These are phyloP conservation scores for Podospora sp. DNA, from an alignment of 495 filamentous ascomycete species.

Conservation along the genomic window DNA sequence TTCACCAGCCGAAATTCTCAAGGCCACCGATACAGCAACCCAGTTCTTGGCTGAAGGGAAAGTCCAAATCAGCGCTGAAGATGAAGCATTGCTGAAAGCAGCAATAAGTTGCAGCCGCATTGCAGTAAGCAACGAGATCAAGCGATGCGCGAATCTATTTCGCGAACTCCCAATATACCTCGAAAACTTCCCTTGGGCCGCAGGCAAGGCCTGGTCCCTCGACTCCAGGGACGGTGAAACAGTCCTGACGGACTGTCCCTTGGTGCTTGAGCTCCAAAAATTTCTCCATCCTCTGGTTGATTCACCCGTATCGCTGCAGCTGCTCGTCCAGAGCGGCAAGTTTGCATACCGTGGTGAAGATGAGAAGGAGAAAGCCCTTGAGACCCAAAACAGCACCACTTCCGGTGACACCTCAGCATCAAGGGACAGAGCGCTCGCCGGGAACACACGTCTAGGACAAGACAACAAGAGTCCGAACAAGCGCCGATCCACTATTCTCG, in stretches of 20 bases:
- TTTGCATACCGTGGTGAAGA: conserved; percentile 39
- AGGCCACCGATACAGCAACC: conserved; percentile 62
- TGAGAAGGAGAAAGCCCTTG: conserved; percentile 35
- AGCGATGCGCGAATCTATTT: conserved; percentile 64
- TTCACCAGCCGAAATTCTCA: conserved; percentile 59
- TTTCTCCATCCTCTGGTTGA: conserved; percentile 42
- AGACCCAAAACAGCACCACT: conserved; percentile 17
- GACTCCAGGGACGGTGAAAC: conserved; percentile 43
- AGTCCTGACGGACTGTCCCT: conserved; percentile 43
- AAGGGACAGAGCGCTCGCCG: conserved; percentile 33
- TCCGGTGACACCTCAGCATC: not conserved
- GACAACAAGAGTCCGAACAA: conserved; percentile 32
- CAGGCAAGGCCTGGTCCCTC: conserved; percentile 66
- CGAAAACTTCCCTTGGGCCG: conserved; percentile 57
- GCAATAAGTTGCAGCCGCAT: conserved; percentile 65
- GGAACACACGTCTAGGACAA: conserved; percentile 41
- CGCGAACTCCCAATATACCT: conserved; percentile 81
- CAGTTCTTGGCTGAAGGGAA: conserved; percentile 61
- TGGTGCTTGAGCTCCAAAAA: conserved; percentile 45
- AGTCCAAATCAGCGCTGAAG: conserved; percentile 56
- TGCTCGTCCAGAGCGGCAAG: conserved; percentile 41
- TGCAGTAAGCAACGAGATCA: conserved; percentile 61
- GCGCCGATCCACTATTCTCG: conserved; percentile 30
- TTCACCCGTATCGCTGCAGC: conserved; percentile 38
- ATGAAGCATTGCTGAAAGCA: conserved; percentile 60